Conservation (phyloP, 2,329 filamentous ascomycete species). For the Tolypocladium ophioglossoides region DNA sequence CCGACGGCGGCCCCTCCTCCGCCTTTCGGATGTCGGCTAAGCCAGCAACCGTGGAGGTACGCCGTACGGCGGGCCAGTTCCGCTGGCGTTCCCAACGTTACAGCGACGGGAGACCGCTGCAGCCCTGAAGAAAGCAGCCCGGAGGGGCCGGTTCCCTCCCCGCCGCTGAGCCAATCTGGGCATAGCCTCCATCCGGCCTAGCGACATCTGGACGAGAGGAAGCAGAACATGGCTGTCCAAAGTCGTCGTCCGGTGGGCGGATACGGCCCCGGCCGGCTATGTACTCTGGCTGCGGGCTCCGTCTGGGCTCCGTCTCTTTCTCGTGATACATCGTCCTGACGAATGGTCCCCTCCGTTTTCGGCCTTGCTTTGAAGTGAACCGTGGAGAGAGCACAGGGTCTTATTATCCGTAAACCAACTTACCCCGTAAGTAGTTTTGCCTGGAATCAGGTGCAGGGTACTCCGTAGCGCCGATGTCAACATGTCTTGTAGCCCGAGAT, state of each 20-base stretch:
- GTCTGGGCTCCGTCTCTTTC: no score
- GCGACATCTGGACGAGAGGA: neutral
- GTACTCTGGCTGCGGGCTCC: neutral
- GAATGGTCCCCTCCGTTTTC: neutral
- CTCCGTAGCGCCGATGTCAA: neutral
- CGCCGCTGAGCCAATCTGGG: neutral
- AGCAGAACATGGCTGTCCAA: no score
- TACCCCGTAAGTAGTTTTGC: no score
- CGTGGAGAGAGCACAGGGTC: no score
- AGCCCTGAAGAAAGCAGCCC: no score
- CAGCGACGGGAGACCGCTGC: no score
- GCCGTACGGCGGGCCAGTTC: neutral
- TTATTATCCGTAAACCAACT: no score
- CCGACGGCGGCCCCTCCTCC: conserved; percentile 1
- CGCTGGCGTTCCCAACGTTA: neutral
- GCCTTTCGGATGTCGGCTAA: conserved; percentile 1
- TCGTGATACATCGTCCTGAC: neutral
- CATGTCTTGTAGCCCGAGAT: neutral
- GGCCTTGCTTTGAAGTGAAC: no score
- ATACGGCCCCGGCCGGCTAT: neutral
- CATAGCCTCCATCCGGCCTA: neutral
- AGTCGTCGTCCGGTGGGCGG: neutral
- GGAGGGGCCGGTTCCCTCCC: neutral
- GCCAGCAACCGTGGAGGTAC: neutral
- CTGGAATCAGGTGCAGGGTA: neutral